Conservation (phyloP, 129 eudicot species). For the Lactuca sativa region DNA sequence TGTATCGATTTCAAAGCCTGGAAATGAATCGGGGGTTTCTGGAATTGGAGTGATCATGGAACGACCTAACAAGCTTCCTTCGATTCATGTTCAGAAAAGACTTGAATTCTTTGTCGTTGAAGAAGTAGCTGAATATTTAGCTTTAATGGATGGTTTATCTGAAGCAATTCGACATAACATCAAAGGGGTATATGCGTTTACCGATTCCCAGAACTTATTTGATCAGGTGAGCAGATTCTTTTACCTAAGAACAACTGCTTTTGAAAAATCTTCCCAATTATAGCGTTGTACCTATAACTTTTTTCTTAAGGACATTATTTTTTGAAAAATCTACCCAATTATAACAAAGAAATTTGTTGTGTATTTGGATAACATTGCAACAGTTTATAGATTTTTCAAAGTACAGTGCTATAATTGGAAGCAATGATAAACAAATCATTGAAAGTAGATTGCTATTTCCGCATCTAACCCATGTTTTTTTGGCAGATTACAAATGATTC, state of each 20-base stretch:
- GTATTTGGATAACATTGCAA: too few species aligned
- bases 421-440: too few species aligned
- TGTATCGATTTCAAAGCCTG: conserved; percentile 49
- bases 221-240: conserved; percentile 56
- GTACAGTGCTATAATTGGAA: too few species aligned
- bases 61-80: conserved; percentile 35
- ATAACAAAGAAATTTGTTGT: too few species aligned
- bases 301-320: too few species aligned
- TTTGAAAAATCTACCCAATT: too few species aligned
- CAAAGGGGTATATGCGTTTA: conserved; percentile 58
- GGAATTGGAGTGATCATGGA: conserved; percentile 93
- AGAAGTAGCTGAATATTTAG: conserved; percentile 70
- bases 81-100: conserved; percentile 70
- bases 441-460: too few species aligned
- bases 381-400: too few species aligned
- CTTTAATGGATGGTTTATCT: conserved; percentile 78
- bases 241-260: background rate
- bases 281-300: too few species aligned
- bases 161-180: conserved; percentile 47
- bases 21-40: conserved; percentile 53
- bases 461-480: conserved; percentile 1
- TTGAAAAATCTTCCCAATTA: too few species aligned
- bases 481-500: conserved; percentile 49
- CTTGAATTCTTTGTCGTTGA: conserved; percentile 82
- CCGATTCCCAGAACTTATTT: conserved; percentile 57